phyloP scores from a whole-genome alignment of 2,329 filamentous ascomycete genomes.

The Plenodomus lindquistii region DNA sequence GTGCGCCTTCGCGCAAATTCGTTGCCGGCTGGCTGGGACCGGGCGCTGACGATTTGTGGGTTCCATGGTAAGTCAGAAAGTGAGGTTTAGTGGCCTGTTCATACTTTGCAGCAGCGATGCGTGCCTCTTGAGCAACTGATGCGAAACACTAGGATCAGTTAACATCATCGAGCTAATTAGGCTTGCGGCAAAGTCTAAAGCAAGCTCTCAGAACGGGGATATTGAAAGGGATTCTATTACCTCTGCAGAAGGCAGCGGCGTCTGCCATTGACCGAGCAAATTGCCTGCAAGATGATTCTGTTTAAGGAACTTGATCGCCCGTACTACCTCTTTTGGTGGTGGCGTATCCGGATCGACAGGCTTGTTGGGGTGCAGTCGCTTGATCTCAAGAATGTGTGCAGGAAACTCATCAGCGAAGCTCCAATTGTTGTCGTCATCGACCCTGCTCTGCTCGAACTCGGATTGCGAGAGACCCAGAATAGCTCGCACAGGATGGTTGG shows the following conservation, averaged over 20 bases:
- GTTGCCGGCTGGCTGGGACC: neutral
- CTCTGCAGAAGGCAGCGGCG: conserved; percentile 8
- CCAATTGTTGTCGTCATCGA: conserved; percentile 11
- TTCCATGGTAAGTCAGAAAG: neutral
- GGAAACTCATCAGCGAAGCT: conserved; percentile 9
- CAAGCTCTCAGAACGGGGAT: neutral
- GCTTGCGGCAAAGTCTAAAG: neutral
- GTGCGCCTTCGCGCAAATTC: neutral
- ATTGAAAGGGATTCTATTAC: conserved; percentile 6
- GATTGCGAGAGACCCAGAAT: conserved; percentile 13
- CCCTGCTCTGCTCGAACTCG: conserved; percentile 7
- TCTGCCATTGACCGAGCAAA: conserved; percentile 18
- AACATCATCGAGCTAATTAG: neutral
- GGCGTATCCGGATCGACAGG: conserved; percentile 23
- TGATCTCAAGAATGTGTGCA: conserved; percentile 9
- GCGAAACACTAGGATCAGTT: neutral
- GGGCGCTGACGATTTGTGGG: no score
- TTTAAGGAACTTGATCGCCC: conserved; percentile 19
- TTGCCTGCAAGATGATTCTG: conserved; percentile 20
- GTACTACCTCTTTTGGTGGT: conserved; percentile 7
- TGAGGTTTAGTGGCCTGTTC: neutral
- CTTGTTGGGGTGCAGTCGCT: conserved; percentile 4
- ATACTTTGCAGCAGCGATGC: neutral
- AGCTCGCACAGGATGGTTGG: conserved; percentile 9
- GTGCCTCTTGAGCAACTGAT: neutral